Evolutionary conservation across 306 rosid genomes (phyloP).

Genomic region (Vigna nakashimae): DNA sequence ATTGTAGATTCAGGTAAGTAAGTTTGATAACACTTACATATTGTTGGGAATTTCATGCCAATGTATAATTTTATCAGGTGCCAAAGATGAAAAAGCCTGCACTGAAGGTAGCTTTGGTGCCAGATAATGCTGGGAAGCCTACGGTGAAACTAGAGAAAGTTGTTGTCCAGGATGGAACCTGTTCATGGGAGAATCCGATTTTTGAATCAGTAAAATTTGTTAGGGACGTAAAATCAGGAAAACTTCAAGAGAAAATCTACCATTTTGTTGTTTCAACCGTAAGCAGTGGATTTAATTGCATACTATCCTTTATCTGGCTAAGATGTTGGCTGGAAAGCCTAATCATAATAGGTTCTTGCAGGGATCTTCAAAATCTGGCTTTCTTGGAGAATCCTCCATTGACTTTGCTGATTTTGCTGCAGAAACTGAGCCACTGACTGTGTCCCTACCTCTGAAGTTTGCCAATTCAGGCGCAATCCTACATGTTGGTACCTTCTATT

Average conservation of each 20-base stretch:
- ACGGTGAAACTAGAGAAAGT: conserved; percentile 22
- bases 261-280: conserved; percentile 28
- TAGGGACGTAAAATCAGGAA: conserved; percentile 16
- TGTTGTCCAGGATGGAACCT: conserved; percentile 15
- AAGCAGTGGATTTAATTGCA: conserved; percentile 6
- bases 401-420: conserved; percentile 25
- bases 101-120: conserved; percentile 22
- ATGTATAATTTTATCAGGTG: conserved; percentile 8
- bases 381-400: conserved; percentile 25
- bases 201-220: conserved; percentile 23
- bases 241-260: conserved; percentile 15
- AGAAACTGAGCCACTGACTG: conserved; percentile 13
- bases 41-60: conserved; percentile 8
- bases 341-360: not conserved
- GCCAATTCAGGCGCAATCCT: conserved; percentile 24
- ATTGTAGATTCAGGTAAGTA: conserved; percentile 1
- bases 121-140: conserved; percentile 23
- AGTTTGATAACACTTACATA: not conserved
- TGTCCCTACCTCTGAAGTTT: conserved; percentile 21
- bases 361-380: conserved; percentile 24
- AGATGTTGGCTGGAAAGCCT: not conserved
- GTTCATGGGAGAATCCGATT: conserved; percentile 16
- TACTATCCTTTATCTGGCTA: not conserved
- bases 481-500: conserved; percentile 7
- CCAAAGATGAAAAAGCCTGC: conserved; percentile 6